A percentile compares a stretch with the other conserved stretches of the same genome.
Evolutionary conservation across 2,329 filamentous ascomycete genomes (phyloP).

Genomic region (Penicillium sp.): DNA sequence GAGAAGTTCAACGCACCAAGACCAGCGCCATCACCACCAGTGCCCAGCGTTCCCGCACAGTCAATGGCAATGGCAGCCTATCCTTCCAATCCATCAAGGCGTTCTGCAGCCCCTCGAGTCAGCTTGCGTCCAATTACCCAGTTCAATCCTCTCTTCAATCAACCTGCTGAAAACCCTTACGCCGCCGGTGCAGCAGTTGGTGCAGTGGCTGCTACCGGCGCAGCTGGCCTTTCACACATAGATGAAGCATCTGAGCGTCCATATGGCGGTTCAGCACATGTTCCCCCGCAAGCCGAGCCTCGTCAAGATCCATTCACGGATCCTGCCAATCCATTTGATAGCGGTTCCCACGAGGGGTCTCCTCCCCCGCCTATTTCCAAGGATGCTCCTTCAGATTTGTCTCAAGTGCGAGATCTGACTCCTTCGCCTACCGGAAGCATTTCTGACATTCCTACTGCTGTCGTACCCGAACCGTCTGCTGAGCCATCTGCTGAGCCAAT

Average conservation of each 20-base stretch:
- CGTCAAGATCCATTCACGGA: constrained; percentile 47
- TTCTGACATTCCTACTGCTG: background rate
- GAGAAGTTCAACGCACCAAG: constrained; percentile 54
- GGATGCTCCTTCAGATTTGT: constrained; percentile 15
- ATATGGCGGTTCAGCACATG: constrained; percentile 28
- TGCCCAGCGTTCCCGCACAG: constrained; percentile 25
- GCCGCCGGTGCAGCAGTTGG: constrained; percentile 17
- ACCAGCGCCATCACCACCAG: constrained; percentile 22
- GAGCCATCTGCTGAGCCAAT: constrained; percentile 1
- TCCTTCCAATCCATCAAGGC: constrained; percentile 35
- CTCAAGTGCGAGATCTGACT: constrained; percentile 42
- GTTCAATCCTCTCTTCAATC: constrained; percentile 66
- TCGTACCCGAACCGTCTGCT: background rate
- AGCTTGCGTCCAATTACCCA: constrained; percentile 81
- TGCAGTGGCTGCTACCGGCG: constrained; percentile 13
- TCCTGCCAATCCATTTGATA: constrained; percentile 68
- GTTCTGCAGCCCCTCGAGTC: constrained; percentile 62
- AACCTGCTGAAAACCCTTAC: constrained; percentile 26
- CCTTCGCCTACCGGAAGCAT: constrained; percentile 13
- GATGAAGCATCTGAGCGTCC: constrained; percentile 17
- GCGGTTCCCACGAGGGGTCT: constrained; percentile 50
- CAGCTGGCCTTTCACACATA: constrained; percentile 25
- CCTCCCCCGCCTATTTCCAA: constrained; percentile 18
- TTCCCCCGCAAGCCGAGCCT: constrained; percentile 33
- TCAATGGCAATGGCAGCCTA: constrained; percentile 6